phyloP scores from a whole-genome alignment of 345 rosid species.

The Ceriops decandra region DNA sequence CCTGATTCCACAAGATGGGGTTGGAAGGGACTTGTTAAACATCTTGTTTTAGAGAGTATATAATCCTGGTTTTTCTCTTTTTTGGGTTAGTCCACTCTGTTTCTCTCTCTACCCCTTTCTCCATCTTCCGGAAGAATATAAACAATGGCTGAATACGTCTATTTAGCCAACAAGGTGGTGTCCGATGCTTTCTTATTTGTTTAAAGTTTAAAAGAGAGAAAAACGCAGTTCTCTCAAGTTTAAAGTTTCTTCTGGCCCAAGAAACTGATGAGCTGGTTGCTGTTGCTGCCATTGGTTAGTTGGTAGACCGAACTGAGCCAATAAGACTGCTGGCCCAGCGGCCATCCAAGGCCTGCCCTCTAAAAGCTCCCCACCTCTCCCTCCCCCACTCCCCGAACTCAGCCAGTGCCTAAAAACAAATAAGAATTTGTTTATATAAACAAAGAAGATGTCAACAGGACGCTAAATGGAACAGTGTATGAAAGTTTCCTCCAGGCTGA shows the following conservation, averaged over 20 bases:
- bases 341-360: too few species aligned
- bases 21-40: not conserved
- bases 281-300: too few species aligned
- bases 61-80: not conserved
- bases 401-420: too few species aligned
- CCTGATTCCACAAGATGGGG: not conserved
- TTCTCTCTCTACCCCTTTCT: not conserved
- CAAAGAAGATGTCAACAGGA: constrained; percentile 65
- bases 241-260: too few species aligned
- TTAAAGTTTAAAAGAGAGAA: too few species aligned
- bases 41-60: not conserved
- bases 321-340: too few species aligned
- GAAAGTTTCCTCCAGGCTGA: constrained; percentile 56
- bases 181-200: not conserved
- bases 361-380: too few species aligned
- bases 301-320: too few species aligned
- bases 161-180: constrained; percentile 60
- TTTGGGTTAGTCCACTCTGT: not conserved
- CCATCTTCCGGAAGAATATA: constrained; percentile 27
- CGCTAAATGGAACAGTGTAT: constrained; percentile 62
- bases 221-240: too few species aligned
- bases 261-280: too few species aligned
- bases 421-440: too few species aligned
- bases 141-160: constrained; percentile 68
- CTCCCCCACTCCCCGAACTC: too few species aligned